phyloP scores from a whole-genome alignment of 2,329 filamentous ascomycete species.

The Epichloe aotearoae region DNA sequence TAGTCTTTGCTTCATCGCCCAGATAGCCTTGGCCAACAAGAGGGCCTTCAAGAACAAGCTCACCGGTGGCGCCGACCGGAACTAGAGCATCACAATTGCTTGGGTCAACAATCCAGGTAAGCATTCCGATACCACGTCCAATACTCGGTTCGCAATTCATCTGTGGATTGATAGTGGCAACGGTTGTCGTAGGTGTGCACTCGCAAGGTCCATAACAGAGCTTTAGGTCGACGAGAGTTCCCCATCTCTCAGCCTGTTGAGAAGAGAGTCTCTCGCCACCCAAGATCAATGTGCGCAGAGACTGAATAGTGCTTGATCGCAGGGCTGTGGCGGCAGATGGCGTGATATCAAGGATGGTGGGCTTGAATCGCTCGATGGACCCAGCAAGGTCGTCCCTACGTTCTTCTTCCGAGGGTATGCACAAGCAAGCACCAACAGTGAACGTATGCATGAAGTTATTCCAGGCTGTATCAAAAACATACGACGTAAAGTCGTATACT shows the following conservation, averaged over 20 bases:
- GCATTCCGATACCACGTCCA: background rate
- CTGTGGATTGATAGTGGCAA: background rate
- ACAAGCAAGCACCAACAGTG: conserved; percentile 6
- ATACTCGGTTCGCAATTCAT: background rate
- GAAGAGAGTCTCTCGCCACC: conserved; percentile 1
- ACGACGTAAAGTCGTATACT: conserved; percentile 8
- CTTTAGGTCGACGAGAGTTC: background rate
- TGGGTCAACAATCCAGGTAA: conserved; percentile 17
- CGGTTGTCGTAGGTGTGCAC: conserved; percentile 4
- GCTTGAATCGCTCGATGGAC: conserved; percentile 4
- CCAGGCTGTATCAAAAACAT: conserved; percentile 5
- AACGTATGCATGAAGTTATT: conserved; percentile 3
- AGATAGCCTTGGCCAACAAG: conserved; percentile 36
- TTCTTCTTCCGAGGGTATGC: conserved; percentile 8
- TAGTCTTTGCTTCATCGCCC: conserved; percentile 29
- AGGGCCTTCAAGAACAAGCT: conserved; percentile 27
- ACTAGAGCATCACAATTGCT: conserved; percentile 11
- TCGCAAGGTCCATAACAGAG: conserved; percentile 12
- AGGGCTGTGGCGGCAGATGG: background rate
- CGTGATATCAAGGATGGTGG: conserved; percentile 4
- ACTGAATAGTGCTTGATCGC: background rate
- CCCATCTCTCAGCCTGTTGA: background rate
- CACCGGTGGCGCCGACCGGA: conserved; percentile 17
- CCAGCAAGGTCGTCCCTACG: conserved; percentile 4
- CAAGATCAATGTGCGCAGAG: background rate